phyloP scores from a whole-genome alignment of 2,329 filamentous ascomycete genomes.

The Fusarium sp. region DNA sequence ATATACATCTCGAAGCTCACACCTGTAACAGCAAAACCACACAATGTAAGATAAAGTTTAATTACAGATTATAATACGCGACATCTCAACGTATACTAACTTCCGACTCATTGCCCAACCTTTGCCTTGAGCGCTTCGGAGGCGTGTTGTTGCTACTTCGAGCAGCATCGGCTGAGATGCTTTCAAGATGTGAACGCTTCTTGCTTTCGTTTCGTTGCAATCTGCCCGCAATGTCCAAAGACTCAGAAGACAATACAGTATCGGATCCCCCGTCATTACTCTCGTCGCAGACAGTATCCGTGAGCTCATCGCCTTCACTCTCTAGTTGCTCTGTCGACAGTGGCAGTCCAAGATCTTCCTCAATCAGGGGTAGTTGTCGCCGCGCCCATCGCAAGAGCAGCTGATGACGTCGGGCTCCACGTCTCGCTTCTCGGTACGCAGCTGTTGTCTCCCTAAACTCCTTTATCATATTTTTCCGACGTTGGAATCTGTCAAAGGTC shows the following conservation, averaged over 20 bases:
- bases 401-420: conserved; percentile 28
- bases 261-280: conserved; percentile 7
- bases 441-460: conserved; percentile 16
- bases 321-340: neutral
- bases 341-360: conserved; percentile 25
- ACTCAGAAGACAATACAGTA: neutral
- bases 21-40: neutral
- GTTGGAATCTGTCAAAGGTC: conserved; percentile 26
- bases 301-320: neutral
- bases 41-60: neutral
- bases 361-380: conserved; percentile 34
- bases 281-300: conserved; percentile 15
- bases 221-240: neutral
- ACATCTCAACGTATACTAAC: neutral
- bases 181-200: conserved; percentile 23
- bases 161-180: conserved; percentile 8
- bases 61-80: neutral
- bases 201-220: conserved; percentile 21
- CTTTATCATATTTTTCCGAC: conserved; percentile 19
- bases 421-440: conserved; percentile 25
- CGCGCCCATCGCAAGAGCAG: conserved; percentile 37
- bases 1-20: conserved; percentile 6
- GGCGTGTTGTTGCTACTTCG: neutral
- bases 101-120: neutral
- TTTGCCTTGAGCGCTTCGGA: conserved; percentile 21